Evolutionary conservation across 2,329 filamentous ascomycete species (phyloP).

Genomic region (Aureobasidium namibiae): DNA sequence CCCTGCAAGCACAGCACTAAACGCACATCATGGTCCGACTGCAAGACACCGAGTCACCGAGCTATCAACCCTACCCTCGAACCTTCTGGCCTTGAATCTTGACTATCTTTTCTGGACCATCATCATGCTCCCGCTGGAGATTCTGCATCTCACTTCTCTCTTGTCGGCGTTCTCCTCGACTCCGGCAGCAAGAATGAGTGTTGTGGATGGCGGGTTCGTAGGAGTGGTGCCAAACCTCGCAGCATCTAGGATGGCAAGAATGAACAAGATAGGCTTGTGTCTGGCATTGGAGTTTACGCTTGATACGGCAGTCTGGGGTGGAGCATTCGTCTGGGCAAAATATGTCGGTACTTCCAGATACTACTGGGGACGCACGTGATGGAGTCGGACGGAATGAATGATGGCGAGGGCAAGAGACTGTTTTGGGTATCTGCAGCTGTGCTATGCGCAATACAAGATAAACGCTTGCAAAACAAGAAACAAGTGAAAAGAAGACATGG

Average conservation of each 20-base stretch:
- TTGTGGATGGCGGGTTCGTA: not conserved
- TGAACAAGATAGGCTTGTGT: slow-evolving; percentile 14
- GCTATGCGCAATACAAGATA: not conserved
- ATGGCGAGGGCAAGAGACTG: not conserved
- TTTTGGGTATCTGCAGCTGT: not conserved
- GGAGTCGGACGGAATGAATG: not conserved
- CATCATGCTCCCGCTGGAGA: slow-evolving; percentile 7
- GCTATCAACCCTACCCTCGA: not conserved
- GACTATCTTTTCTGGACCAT: not conserved
- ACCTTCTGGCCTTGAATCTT: slow-evolving; percentile 5
- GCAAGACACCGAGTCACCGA: not conserved
- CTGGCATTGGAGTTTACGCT: slow-evolving; percentile 12
- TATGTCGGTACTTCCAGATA: slow-evolving; percentile 9
- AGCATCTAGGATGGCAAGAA: not conserved
- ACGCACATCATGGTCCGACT: not conserved
- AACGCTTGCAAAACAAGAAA: not conserved
- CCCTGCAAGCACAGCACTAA: not conserved
- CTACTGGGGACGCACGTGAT: slow-evolving; percentile 9
- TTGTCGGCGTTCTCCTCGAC: not conserved
- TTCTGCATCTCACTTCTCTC: not conserved
- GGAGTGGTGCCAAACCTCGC: not conserved
- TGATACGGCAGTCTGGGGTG: slow-evolving; percentile 12
- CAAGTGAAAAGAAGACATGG: not conserved
- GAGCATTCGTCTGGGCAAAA: slow-evolving; percentile 3
- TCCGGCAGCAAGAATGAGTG: not conserved